A percentile compares a stretch with the other conserved stretches of the same genome.
Evolutionary conservation across 164 flowering plant genomes (phyloP).

Genomic region (Paratinospora sagittata): DNA sequence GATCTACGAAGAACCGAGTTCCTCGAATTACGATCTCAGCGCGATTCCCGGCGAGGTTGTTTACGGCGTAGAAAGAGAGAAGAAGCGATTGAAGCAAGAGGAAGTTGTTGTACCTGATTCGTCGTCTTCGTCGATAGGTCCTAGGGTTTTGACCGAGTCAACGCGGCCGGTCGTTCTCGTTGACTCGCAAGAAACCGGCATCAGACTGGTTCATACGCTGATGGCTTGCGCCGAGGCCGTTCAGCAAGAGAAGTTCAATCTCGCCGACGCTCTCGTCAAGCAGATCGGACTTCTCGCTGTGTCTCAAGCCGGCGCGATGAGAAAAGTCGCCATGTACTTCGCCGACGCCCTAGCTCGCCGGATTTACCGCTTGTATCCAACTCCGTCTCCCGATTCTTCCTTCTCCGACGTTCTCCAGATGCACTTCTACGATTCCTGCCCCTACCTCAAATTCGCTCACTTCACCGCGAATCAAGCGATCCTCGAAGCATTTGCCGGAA

Average conservation of each 20-base stretch:
- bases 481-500: constrained; percentile 63
- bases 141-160: constrained; percentile 2
- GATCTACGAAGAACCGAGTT: constrained; percentile 18
- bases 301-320: constrained; percentile 76
- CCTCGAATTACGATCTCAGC: constrained; percentile 47
- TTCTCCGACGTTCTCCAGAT: constrained; percentile 50
- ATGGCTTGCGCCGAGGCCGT: constrained; percentile 86
- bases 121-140: not conserved
- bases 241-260: constrained; percentile 44
- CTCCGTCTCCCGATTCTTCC: constrained; percentile 28
- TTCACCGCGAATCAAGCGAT: constrained; percentile 91
- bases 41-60: constrained; percentile 62
- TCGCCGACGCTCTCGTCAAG: constrained; percentile 62
- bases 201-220: constrained; percentile 62
- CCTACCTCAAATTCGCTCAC: constrained; percentile 85
- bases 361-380: constrained; percentile 44
- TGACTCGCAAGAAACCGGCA: constrained; percentile 63
- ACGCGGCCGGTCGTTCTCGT: constrained; percentile 51
- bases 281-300: constrained; percentile 55
- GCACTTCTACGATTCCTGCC: constrained; percentile 82
- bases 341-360: constrained; percentile 59
- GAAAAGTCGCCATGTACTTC: constrained; percentile 70
- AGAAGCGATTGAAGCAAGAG: constrained; percentile 34
- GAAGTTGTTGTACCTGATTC: not conserved
- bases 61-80: constrained; percentile 16